Base-by-base conservation (phyloP, 2,329 filamentous ascomycete species). In the Juglanconis juglandina region DNA sequence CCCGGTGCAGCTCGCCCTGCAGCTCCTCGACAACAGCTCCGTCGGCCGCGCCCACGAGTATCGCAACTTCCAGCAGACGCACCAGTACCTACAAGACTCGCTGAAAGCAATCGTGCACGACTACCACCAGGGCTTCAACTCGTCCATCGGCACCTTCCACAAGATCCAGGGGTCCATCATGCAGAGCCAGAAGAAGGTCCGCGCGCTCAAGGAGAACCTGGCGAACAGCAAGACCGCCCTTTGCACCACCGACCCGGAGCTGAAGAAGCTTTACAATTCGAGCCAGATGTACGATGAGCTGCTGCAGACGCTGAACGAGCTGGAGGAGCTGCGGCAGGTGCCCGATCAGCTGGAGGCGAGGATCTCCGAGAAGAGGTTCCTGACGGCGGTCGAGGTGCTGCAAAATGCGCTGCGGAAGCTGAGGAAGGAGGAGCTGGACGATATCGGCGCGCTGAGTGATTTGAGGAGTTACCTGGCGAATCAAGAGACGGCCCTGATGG, bases 81-180 rank as follows among this genome's bases (percentile, higher is more conserved):
- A 97, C 73, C 81, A 87, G 65, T 91, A 95, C 71, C 84, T 99
- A n/a, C 93, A 99, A 72, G 89, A 89, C 68, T 93, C 94, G 9
- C 81, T 99, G 60, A 97, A 96, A 75, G 87, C 88, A 39, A 96
- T 99, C 68, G 95, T 99, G 33, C 96, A 99, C 73, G 94, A 99
- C 77, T 94, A 99, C 71, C 94, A 99, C 71, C 95, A 99, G 74
- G 96, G 95, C 51, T 99, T 99, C 82, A 99, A 98, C 77, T 96
- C 92, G 74, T 97, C 94, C 54, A 98, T 99, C 65, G 95, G 94
- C 73, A 98, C 94, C 24, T 99, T 98, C 71, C 96, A 99, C 79
- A 97, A 96, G 75, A 99, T 99, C 63, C 95, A 99, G 74, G 87
- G 88, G 56, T 96, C 92, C 75, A 95, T 99, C 66, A 90, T 94